Evolutionary conservation across 495 filamentous ascomycete species (phyloP).

Genomic region (Antarctomyces pellizariae): DNA sequence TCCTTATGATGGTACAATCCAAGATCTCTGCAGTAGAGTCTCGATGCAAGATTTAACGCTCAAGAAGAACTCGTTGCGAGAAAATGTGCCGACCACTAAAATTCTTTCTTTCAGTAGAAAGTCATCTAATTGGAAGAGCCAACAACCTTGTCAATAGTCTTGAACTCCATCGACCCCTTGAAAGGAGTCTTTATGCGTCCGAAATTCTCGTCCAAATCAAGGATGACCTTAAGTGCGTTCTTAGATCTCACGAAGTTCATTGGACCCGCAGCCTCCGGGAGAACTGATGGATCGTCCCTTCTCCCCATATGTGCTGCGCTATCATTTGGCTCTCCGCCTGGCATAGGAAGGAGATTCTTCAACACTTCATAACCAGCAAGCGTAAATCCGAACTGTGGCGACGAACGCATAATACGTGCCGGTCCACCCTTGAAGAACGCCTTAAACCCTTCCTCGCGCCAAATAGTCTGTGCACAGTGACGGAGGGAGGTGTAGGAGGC

Average conservation of each 20-base stretch:
- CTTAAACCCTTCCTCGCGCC: conserved; percentile 71
- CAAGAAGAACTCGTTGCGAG: no score
- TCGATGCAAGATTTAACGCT: no score
- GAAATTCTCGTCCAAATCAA: conserved; percentile 84
- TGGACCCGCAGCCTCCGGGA: conserved; percentile 31
- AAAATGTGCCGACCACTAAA: no score
- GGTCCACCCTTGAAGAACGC: conserved; percentile 98
- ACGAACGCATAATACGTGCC: conserved; percentile 79
- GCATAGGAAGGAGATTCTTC: conserved; percentile 62
- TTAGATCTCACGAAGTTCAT: conserved; percentile 67
- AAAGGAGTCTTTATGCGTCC: conserved; percentile 24
- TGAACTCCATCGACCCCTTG: no score
- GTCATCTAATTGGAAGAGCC: no score
- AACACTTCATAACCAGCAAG: conserved; percentile 85
- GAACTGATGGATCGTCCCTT: conserved; percentile 17
- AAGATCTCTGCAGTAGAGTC: no score
- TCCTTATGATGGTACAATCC: no score
- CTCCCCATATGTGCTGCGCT: no score
- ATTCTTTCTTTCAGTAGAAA: no score
- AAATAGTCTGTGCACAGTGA: conserved; percentile 64
- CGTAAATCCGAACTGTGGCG: conserved; percentile 94
- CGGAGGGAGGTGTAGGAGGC: conserved; percentile 64
- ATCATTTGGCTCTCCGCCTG: conserved; percentile 38
- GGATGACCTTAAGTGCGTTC: conserved; percentile 90
- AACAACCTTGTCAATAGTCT: no score